Base-by-base conservation (phyloP, 306 rosid genomes). In the Lathyrus tuberosus region DNA sequence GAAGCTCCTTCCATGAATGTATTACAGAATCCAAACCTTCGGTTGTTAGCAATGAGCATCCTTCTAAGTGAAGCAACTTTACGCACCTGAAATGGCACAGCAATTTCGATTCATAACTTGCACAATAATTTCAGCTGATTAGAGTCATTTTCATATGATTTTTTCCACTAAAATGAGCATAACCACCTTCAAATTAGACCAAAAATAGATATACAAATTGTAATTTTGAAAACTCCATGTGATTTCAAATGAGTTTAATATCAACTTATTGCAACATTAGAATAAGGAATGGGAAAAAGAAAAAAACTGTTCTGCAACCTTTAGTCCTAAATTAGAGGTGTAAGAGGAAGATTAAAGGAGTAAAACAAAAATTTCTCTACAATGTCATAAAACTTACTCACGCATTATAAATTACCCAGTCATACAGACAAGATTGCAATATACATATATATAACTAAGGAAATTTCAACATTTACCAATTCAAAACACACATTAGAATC, bases 21-120 rank as follows among this genome's bases (percentile, higher is more conserved):
- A 95, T 82, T 61, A 91, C 95, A 17, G 85, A 81, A 68, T 89
- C 97, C 69, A 95, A 79, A 71, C 92, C 84, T 40, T 89, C 84
- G 5, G 95, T 87, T 44, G 99, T 89, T 75, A 95, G 75, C 78
- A 87, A 67, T 18, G 96, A 91, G 76, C 99, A 95, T 48, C 99
- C 97, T 78, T 95, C 95, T 58, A 91, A 35, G 73, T 85, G 84
- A 1, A 91, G 63, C 69, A 71, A 79, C 62, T 69, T 86, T 52
- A 89, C 99, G 69, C 89, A 76, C 95, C 99, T 95, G 92, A 69
- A 48, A 69, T 22, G 72, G 4, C 61, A 38, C 5, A 63, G 16
- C 41, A 43, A 14, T 22, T 26, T 63, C 58, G 47, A 59, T 68
- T 15, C 54, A 63, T 46, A 47, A 52, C 46, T 18, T 70, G 26